A percentile compares a stretch with the other conserved stretches of the same genome.
phyloP scores from a whole-genome alignment of 805 yeast genomes.

The Dipodascopsis uninucleata region DNA sequence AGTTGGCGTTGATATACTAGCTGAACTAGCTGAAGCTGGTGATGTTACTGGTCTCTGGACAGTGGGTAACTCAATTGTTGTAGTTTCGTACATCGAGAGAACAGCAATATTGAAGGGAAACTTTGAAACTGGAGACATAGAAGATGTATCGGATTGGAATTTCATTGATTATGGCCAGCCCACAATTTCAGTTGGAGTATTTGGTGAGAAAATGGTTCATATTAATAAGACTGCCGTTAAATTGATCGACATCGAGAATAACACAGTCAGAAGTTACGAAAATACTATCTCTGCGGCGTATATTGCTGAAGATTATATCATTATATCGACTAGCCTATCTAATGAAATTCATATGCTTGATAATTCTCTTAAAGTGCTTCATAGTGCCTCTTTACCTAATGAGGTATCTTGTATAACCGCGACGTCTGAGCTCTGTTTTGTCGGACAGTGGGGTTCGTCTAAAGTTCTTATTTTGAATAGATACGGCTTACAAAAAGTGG shows the following conservation, averaged over 20 bases:
- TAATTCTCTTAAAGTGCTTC: slow-evolving; percentile 1
- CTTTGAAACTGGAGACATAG: slow-evolving; percentile 7
- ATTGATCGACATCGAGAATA: neutral
- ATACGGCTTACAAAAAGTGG: slow-evolving; percentile 3
- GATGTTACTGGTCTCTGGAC: slow-evolving; percentile 26
- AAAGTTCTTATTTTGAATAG: slow-evolving; percentile 6
- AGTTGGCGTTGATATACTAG: slow-evolving; percentile 22
- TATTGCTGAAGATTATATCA: slow-evolving; percentile 3
- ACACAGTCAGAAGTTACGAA: neutral
- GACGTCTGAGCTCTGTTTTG: slow-evolving; percentile 9
- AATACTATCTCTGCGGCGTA: slow-evolving; percentile 12
- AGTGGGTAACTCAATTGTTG: slow-evolving; percentile 9
- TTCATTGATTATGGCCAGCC: slow-evolving; percentile 11
- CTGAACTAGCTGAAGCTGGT: slow-evolving; percentile 10
- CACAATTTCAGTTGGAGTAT: slow-evolving; percentile 11
- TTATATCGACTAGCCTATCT: slow-evolving; percentile 4
- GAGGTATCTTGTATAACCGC: slow-evolving; percentile 21
- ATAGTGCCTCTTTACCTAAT: neutral
- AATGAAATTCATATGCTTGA: slow-evolving; percentile 2
- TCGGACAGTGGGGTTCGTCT: slow-evolving; percentile 19
- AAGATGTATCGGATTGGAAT: slow-evolving; percentile 13
- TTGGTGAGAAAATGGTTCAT: slow-evolving; percentile 5
- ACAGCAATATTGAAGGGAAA: slow-evolving; percentile 18
- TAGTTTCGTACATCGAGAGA: slow-evolving; percentile 20
- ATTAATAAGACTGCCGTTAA: slow-evolving; percentile 1